Conservation (phyloP, 2,329 filamentous ascomycete species). For the Epichloe bromicola region DNA sequence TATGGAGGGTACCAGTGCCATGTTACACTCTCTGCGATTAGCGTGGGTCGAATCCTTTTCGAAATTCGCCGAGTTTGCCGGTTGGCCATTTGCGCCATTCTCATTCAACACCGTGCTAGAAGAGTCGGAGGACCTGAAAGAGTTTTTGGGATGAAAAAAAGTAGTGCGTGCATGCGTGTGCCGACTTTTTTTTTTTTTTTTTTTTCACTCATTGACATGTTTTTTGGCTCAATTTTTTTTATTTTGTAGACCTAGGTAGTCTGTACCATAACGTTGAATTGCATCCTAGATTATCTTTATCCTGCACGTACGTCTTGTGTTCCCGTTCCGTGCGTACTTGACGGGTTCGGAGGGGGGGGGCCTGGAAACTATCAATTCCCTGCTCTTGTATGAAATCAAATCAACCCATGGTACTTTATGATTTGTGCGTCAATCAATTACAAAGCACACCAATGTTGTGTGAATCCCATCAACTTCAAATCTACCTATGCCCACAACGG, state of each 20-base stretch:
- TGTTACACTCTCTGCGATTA: slow-evolving; percentile 82
- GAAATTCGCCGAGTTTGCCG: slow-evolving; percentile 89
- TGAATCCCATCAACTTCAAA: too few relatives aligned
- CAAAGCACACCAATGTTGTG: neutral
- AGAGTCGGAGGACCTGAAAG: slow-evolving; percentile 56
- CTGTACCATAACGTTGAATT: slow-evolving; percentile 17
- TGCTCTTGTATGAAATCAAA: too few relatives aligned
- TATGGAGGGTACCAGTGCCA: slow-evolving; percentile 93
- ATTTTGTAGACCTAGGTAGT: slow-evolving; percentile 18
- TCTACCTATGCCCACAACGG: slow-evolving; percentile 48
- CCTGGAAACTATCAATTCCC: too few relatives aligned
- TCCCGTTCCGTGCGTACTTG: neutral
- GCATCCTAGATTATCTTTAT: slow-evolving; percentile 7
- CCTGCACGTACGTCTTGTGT: neutral
- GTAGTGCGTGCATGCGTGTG: slow-evolving; percentile 1
- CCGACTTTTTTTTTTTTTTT: neutral
- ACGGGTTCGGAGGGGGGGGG: neutral
- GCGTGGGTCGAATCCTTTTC: slow-evolving; percentile 98
- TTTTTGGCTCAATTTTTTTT: slow-evolving; percentile 10
- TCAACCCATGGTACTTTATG: too few relatives aligned
- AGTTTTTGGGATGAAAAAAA: slow-evolving; percentile 33
- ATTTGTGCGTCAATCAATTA: neutral
- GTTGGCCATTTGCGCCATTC: slow-evolving; percentile 77
- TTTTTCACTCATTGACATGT: neutral
- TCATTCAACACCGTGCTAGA: slow-evolving; percentile 76